Evolutionary conservation across 1,284 basidiomycete genomes (phyloP).

Genomic region (Baeospora myosura): DNA sequence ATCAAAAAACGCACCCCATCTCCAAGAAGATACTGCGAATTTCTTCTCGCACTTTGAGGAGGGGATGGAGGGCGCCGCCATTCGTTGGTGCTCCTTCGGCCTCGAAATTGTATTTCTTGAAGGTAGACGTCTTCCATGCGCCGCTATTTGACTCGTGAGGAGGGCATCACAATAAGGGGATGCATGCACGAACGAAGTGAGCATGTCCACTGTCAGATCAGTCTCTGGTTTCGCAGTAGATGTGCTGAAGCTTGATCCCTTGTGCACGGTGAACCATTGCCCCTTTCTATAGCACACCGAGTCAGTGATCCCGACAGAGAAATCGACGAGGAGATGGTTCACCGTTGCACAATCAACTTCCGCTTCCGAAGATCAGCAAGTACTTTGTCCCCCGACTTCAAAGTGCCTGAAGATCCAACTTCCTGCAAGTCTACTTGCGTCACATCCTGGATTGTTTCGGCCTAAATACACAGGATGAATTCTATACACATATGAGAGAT

Average conservation of each 20-base stretch:
- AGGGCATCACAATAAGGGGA: constrained; percentile 5
- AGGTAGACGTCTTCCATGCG: constrained; percentile 84
- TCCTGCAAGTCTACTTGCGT: constrained; percentile 75
- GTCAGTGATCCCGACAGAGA: no score
- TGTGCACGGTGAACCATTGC: constrained; percentile 88
- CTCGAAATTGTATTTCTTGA: constrained; percentile 99
- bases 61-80: constrained; percentile 90
- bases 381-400: constrained; percentile 69
- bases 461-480: constrained; percentile 29
- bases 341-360: constrained; percentile 78
- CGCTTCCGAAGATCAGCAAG: constrained; percentile 88
- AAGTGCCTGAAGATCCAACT: constrained; percentile 66
- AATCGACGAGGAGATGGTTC: constrained; percentile 10
- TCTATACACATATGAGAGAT: not conserved
- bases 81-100: constrained; percentile 86
- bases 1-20: constrained; percentile 74
- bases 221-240: constrained; percentile 97
- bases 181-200: constrained; percentile 64
- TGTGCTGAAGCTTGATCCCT: constrained; percentile 85
- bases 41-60: constrained; percentile 97
- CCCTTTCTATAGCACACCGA: constrained; percentile 63
- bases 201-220: constrained; percentile 93
- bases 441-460: constrained; percentile 57
- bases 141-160: constrained; percentile 43
- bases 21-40: constrained; percentile 98